Evolutionary conservation across 257 asterid species (phyloP).

Genomic region (Nicotiana sylvestris): DNA sequence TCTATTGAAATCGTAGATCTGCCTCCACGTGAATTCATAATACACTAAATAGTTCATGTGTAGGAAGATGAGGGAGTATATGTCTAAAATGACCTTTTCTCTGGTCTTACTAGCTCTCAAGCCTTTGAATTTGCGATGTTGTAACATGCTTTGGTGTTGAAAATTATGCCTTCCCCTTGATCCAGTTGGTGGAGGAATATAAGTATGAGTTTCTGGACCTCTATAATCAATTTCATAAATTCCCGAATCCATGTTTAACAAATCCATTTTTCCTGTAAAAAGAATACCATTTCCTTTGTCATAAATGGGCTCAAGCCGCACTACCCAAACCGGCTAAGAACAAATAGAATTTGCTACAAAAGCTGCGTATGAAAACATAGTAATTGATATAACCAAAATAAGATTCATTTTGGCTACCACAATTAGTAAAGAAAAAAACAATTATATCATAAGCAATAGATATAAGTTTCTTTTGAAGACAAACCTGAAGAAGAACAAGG

Average conservation of each 20-base stretch:
- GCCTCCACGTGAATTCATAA: neutral
- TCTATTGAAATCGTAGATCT: neutral
- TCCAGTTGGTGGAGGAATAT: slow-evolving; percentile 43
- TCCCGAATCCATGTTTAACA: slow-evolving; percentile 27
- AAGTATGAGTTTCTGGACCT: slow-evolving; percentile 55
- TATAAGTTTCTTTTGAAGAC: neutral
- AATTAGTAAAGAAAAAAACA: neutral
- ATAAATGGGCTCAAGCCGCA: too few species aligned
- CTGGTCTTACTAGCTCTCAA: neutral
- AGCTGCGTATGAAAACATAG: too few species aligned
- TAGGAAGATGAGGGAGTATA: neutral
- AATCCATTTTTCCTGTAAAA: slow-evolving; percentile 30
- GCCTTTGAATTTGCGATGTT: slow-evolving; percentile 27
- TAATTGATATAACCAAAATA: too few species aligned
- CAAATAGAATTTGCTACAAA: too few species aligned
- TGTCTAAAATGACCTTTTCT: slow-evolving; percentile 9
- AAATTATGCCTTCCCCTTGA: slow-evolving; percentile 25
- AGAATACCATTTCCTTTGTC: neutral
- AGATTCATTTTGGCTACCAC: too few species aligned
- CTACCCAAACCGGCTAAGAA: too few species aligned
- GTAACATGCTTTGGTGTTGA: slow-evolving; percentile 24
- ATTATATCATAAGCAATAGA: neutral
- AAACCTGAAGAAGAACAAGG: slow-evolving; percentile 35
- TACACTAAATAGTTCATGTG: neutral
- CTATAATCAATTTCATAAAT: slow-evolving; percentile 45